phyloP scores from a whole-genome alignment of 2,329 filamentous ascomycete species.

The Metarhizium guizhouense region DNA sequence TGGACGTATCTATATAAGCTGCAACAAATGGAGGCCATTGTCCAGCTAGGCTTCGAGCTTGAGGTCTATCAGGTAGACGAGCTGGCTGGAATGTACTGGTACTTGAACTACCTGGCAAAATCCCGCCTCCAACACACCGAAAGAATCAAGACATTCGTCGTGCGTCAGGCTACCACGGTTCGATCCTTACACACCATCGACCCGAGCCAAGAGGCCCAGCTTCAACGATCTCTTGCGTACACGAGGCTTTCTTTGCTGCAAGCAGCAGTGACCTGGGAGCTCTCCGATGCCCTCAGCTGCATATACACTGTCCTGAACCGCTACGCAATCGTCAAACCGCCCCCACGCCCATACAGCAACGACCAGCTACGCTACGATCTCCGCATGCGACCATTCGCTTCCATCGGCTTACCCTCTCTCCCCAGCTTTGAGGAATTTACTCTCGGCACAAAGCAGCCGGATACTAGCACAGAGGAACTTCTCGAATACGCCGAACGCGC shows the following conservation, averaged over 20 bases:
- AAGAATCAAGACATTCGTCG: constrained; percentile 60
- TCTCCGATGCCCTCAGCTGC: constrained; percentile 45
- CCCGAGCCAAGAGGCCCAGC: constrained; percentile 30
- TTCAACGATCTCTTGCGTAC: constrained; percentile 41
- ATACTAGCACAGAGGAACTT: constrained; percentile 29
- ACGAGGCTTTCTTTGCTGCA: constrained; percentile 55
- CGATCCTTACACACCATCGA: constrained; percentile 9
- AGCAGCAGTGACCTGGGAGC: constrained; percentile 51
- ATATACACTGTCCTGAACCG: constrained; percentile 61
- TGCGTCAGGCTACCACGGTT: constrained; percentile 27
- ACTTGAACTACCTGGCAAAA: constrained; percentile 65
- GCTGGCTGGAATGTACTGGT: constrained; percentile 83
- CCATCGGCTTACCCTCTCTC: constrained; percentile 58
- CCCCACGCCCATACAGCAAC: constrained; percentile 54
- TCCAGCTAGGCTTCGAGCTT: constrained; percentile 91
- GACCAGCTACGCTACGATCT: constrained; percentile 67
- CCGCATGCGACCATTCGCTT: constrained; percentile 76
- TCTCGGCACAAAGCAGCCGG: constrained; percentile 30
- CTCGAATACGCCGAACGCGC: constrained; percentile 37
- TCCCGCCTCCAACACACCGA: constrained; percentile 61
- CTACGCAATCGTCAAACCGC: constrained; percentile 41
- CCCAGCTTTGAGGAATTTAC: constrained; percentile 55
- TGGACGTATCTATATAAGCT: constrained; percentile 91
- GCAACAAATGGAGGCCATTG: constrained; percentile 75
- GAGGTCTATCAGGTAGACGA: constrained; percentile 84